Conservation (phyloP, 768 basidiomycete genomes). For the Neoboletus subvelutipes region DNA sequence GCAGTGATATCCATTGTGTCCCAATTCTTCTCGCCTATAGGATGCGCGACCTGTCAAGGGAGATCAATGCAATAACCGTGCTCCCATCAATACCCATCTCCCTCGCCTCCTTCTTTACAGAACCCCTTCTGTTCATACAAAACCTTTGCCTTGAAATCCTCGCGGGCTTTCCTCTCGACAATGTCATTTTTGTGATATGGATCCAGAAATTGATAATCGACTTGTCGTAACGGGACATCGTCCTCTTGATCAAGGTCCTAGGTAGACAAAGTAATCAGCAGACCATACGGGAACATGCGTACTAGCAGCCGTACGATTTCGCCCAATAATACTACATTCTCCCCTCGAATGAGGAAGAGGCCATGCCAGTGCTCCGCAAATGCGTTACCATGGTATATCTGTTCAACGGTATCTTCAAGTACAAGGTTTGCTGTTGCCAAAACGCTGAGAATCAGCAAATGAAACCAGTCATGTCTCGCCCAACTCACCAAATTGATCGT, state of each 20-base stretch:
- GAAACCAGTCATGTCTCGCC: background rate
- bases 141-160: conserved; percentile 79
- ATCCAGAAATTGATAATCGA: conserved; percentile 68
- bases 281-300: conserved; percentile 2
- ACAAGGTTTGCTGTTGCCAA: conserved; percentile 84
- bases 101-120: conserved; percentile 93
- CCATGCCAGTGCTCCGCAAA: conserved; percentile 89
- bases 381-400: conserved; percentile 85
- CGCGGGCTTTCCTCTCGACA: conserved; percentile 73
- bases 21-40: conserved; percentile 2
- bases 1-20: conserved; percentile 13
- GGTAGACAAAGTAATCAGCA: conserved; percentile 2
- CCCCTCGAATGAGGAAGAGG: conserved; percentile 92
- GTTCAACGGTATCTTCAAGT: conserved; percentile 91
- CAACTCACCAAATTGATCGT: conserved; percentile 94
- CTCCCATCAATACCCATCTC: conserved; percentile 77
- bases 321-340: conserved; percentile 95
- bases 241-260: conserved; percentile 95
- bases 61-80: conserved; percentile 14
- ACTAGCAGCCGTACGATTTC: conserved; percentile 75
- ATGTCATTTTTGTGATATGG: conserved; percentile 72
- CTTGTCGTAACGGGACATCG: conserved; percentile 74
- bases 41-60: conserved; percentile 1
- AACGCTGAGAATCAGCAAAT: conserved; percentile 3
- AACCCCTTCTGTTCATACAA: conserved; percentile 86